Evolutionary conservation across 495 filamentous ascomycete species (phyloP).

Genomic region (Acidiella bohemica): DNA sequence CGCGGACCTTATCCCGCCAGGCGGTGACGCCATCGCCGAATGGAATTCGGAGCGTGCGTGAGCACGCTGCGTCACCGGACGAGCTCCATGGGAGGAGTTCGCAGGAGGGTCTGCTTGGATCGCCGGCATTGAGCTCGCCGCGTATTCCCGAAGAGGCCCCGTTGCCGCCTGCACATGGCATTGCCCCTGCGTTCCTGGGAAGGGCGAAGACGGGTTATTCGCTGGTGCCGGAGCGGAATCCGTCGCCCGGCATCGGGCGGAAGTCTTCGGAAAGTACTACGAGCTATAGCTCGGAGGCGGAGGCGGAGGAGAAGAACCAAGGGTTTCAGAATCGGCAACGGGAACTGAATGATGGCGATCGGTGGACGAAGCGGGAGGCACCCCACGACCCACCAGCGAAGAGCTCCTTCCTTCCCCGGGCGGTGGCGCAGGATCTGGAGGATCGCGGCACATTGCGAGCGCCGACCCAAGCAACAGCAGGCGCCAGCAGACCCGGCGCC

Average conservation of each 20-base stretch:
- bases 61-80: slow-evolving; percentile 20
- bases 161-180: slow-evolving; percentile 7
- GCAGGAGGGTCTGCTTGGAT: slow-evolving; percentile 20
- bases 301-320: slow-evolving; percentile 1
- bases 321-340: slow-evolving; percentile 5
- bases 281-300: slow-evolving; percentile 1
- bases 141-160: slow-evolving; percentile 10
- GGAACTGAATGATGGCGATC: slow-evolving; percentile 7
- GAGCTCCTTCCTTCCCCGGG: slow-evolving; percentile 1
- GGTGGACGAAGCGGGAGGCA: slow-evolving; percentile 4
- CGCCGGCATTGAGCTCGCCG: slow-evolving; percentile 12
- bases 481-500: slow-evolving; percentile 5
- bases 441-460: background rate
- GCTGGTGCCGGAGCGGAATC: slow-evolving; percentile 3
- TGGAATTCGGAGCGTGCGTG: slow-evolving; percentile 14
- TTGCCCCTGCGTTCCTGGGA: slow-evolving; percentile 9
- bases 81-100: slow-evolving; percentile 25
- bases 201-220: slow-evolving; percentile 10
- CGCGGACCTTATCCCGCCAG: slow-evolving; percentile 12
- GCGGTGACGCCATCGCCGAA: slow-evolving; percentile 19
- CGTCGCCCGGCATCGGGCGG: slow-evolving; percentile 10
- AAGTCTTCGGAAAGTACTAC: slow-evolving; percentile 8
- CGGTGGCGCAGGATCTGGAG: no score
- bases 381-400: slow-evolving; percentile 5
- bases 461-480: slow-evolving; percentile 8